phyloP scores from a whole-genome alignment of 306 rosid genomes.

The Sicyos baderoa region DNA sequence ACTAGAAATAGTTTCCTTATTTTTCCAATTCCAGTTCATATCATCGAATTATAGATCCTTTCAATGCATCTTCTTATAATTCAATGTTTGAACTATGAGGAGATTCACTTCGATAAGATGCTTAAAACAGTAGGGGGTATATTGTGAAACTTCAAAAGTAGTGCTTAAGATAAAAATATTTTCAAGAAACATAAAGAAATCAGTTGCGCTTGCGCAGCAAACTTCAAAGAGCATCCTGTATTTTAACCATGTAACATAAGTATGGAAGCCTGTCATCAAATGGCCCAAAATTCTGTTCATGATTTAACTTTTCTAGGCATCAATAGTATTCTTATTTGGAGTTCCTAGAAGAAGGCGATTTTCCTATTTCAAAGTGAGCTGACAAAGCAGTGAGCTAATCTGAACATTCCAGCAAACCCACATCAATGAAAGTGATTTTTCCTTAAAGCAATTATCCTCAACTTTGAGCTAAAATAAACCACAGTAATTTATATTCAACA shows the following conservation, averaged over 20 bases:
- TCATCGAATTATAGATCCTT: neutral
- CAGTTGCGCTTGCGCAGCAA: conserved; percentile 1
- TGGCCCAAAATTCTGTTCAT: too few species aligned
- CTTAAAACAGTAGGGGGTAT: neutral
- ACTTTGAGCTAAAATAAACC: neutral
- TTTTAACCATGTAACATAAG: neutral
- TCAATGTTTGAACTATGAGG: neutral
- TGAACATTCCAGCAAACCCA: too few species aligned
- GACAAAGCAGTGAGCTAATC: neutral
- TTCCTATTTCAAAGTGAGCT: too few species aligned
- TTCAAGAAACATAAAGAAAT: conserved; percentile 1
- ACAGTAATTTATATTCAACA: neutral
- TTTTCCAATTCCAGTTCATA: too few species aligned
- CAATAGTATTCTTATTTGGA: too few species aligned
- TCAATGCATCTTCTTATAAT: neutral
- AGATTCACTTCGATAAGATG: conserved; percentile 6
- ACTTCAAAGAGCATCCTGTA: neutral
- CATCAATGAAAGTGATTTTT: too few species aligned
- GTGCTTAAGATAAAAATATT: neutral
- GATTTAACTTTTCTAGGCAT: too few species aligned
- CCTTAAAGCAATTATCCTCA: neutral
- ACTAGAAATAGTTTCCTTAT: too few species aligned
- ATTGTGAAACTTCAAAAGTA: neutral
- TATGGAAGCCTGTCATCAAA: too few species aligned
- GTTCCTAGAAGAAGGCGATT: too few species aligned